Evolutionary conservation across 345 rosid genomes (phyloP).

Genomic region (Syzygium aqueum): DNA sequence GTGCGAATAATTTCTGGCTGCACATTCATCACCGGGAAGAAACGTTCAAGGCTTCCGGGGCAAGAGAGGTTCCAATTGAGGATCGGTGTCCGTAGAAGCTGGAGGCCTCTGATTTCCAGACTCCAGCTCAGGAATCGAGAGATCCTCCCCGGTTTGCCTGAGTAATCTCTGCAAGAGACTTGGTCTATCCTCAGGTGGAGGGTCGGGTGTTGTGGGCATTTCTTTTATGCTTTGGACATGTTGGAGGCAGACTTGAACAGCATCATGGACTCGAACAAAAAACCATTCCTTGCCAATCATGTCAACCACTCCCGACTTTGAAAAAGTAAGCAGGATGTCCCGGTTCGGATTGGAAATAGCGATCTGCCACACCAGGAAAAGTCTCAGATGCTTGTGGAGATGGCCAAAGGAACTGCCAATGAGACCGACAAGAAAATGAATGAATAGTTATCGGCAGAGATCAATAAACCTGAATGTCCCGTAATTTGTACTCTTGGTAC

Average conservation of each 20-base stretch:
- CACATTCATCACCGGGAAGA: background rate
- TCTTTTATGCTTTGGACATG: constrained; percentile 52
- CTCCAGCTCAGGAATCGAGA: constrained; percentile 34
- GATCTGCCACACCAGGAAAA: constrained; percentile 28
- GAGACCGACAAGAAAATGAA: background rate
- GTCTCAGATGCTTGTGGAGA: background rate
- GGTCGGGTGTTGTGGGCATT: constrained; percentile 8
- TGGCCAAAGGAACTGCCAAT: background rate
- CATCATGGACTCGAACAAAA: constrained; percentile 92
- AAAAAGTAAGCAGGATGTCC: constrained; percentile 65
- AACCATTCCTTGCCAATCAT: constrained; percentile 88
- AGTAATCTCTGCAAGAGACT: constrained; percentile 39
- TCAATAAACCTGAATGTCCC: constrained; percentile 62
- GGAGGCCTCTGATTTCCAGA: constrained; percentile 24
- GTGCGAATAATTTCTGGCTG: background rate
- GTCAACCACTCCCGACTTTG: constrained; percentile 69
- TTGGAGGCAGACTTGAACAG: constrained; percentile 91
- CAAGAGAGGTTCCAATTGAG: constrained; percentile 62
- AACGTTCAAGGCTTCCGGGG: constrained; percentile 12
- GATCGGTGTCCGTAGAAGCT: constrained; percentile 9
- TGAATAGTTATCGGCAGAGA: background rate
- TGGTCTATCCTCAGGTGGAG: constrained; percentile 20
- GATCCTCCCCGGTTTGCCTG: constrained; percentile 29
- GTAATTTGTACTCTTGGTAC: constrained; percentile 77
- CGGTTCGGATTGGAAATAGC: constrained; percentile 87